A percentile compares a stretch with the other conserved stretches of the same genome.
These are phyloP conservation scores for Sicyos edulis DNA, from an alignment of 306 rosid genomes.

Conservation along the genomic window DNA sequence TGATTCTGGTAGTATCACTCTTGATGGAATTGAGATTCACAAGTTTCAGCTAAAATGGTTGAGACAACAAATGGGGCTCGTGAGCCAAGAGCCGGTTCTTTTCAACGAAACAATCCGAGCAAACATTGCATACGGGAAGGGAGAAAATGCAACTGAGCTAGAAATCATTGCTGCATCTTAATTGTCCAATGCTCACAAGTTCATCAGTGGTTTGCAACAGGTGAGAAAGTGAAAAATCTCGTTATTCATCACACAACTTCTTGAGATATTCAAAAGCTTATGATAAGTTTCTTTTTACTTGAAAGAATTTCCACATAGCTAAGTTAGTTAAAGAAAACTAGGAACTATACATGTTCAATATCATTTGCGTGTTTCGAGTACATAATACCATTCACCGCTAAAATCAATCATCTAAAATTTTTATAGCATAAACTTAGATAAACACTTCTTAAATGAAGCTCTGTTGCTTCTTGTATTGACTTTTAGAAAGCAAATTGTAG, in stretches of 20 bases:
- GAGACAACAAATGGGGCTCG: slow-evolving; percentile 71
- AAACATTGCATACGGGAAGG: slow-evolving; percentile 66
- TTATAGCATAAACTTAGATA: background rate
- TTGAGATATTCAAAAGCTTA: too few relatives aligned
- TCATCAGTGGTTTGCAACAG: slow-evolving; percentile 57
- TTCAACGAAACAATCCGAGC: slow-evolving; percentile 67
- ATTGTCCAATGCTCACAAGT: slow-evolving; percentile 67
- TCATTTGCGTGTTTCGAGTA: too few relatives aligned
- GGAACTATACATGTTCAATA: too few relatives aligned
- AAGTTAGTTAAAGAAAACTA: too few relatives aligned
- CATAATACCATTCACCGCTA: too few relatives aligned
- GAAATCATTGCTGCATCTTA: slow-evolving; percentile 67
- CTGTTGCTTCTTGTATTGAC: too few relatives aligned
- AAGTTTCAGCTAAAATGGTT: slow-evolving; percentile 63
- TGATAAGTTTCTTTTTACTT: too few relatives aligned
- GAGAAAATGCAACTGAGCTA: slow-evolving; percentile 42
- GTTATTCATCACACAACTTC: too few relatives aligned
- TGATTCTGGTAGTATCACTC: slow-evolving; percentile 51
- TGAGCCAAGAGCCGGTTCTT: slow-evolving; percentile 70
- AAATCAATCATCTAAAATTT: too few relatives aligned
- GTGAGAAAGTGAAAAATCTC: slow-evolving; percentile 28
- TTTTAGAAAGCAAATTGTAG: slow-evolving; percentile 25
- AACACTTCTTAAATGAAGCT: too few relatives aligned
- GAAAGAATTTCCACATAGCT: too few relatives aligned
- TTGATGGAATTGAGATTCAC: slow-evolving; percentile 54